Conservation (phyloP, 1,284 basidiomycete species). For the Papiliotrema nemorosa region DNA sequence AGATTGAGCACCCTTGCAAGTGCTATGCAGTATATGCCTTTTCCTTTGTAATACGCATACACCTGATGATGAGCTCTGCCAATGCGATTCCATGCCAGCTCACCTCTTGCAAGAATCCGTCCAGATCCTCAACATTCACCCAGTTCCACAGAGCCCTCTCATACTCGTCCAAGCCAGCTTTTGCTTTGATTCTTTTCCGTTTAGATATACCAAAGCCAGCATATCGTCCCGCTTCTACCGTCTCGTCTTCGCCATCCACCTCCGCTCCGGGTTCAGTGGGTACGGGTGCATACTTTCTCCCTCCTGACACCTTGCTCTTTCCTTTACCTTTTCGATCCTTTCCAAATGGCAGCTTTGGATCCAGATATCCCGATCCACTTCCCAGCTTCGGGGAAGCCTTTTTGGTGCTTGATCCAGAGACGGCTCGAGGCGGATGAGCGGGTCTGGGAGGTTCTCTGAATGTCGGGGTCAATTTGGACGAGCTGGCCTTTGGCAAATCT, state of each 20-base stretch:
- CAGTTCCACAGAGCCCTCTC: constrained; percentile 95
- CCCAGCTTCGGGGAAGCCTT: constrained; percentile 5
- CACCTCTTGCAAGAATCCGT: constrained; percentile 89
- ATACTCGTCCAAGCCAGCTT: constrained; percentile 67
- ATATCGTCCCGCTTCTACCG: constrained; percentile 1
- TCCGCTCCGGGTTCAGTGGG: constrained; percentile 45
- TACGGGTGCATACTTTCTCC: constrained; percentile 19
- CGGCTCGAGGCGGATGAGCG: constrained; percentile 1
- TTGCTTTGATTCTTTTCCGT: neutral
- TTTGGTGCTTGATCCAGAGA: neutral
- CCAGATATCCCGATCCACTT: constrained; percentile 21
- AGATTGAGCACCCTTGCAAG: constrained; percentile 82
- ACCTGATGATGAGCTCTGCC: constrained; percentile 38
- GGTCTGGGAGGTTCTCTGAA: constrained; percentile 21
- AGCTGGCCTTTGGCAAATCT: neutral
- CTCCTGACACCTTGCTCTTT: constrained; percentile 22
- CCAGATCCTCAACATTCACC: constrained; percentile 97
- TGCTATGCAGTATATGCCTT: constrained; percentile 91
- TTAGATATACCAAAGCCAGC: constrained; percentile 1
- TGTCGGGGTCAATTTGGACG: constrained; percentile 10
- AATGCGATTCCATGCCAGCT: constrained; percentile 7
- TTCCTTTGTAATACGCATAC: constrained; percentile 92
- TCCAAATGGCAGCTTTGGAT: constrained; percentile 17
- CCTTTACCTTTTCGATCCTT: constrained; percentile 19
- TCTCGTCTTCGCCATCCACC: constrained; percentile 47